Percentiles rank a stretch among this genome's conserved stretches.
Conservation (phyloP, 805 yeast species). For the Nadsonia fulvescens region DNA sequence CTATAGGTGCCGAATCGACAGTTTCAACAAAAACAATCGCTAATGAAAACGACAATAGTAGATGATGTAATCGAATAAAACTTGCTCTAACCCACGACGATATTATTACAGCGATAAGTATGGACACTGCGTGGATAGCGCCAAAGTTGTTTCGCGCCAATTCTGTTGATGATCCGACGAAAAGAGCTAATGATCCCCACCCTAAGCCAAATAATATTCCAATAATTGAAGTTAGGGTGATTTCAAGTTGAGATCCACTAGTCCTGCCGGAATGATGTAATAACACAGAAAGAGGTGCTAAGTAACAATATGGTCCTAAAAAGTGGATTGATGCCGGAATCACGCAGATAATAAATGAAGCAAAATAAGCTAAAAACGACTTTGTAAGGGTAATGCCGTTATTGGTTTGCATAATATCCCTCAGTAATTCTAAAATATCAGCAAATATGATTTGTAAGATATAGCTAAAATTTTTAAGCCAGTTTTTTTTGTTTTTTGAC, state of each 20-base stretch:
- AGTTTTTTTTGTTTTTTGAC: no score
- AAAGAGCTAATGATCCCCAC: slow-evolving; percentile 27
- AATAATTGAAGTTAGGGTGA: slow-evolving; percentile 22
- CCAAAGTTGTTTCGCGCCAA: slow-evolving; percentile 27
- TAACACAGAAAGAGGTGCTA: slow-evolving; percentile 25
- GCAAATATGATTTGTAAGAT: slow-evolving; percentile 1
- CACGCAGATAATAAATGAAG: slow-evolving; percentile 23
- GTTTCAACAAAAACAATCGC: slow-evolving; percentile 20
- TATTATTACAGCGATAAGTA: slow-evolving; percentile 21
- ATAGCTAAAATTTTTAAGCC: slow-evolving; percentile 1
- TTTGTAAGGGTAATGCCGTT: slow-evolving; percentile 12
- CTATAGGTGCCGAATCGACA: slow-evolving; percentile 14
- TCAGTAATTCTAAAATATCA: neutral
- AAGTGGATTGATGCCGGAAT: slow-evolving; percentile 22
- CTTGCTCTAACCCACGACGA: slow-evolving; percentile 26
- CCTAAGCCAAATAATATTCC: slow-evolving; percentile 27
- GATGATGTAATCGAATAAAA: slow-evolving; percentile 24
- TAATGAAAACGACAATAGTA: slow-evolving; percentile 10
- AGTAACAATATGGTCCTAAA: slow-evolving; percentile 25
- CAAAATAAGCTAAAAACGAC: slow-evolving; percentile 23
- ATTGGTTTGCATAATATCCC: slow-evolving; percentile 1
- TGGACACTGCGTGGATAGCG: slow-evolving; percentile 27
- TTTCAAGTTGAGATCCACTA: slow-evolving; percentile 29
- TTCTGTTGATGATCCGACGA: slow-evolving; percentile 23
- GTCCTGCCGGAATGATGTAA: slow-evolving; percentile 31